A percentile compares a stretch with the other conserved stretches of the same genome.
Evolutionary conservation across 495 filamentous ascomycete genomes (phyloP).

Genomic region (Melanomma pulvis-pyrius): DNA sequence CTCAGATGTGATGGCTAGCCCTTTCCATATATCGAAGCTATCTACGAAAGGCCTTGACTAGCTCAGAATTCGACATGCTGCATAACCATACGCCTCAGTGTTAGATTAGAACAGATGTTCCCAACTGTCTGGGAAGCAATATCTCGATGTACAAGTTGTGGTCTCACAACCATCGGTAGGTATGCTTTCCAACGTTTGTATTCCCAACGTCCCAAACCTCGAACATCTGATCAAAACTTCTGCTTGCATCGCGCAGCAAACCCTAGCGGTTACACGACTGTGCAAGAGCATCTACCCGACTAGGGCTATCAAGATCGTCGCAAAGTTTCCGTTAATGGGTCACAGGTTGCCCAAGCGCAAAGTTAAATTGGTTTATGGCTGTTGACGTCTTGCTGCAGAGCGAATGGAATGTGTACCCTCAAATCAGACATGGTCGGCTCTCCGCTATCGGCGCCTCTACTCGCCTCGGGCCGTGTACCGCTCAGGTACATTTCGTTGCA

Average conservation of each 20-base stretch:
- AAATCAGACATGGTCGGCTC: constrained; percentile 15
- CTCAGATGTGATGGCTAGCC: background rate
- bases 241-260: background rate
- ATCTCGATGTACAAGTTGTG: background rate
- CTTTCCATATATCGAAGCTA: background rate
- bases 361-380: constrained; percentile 3
- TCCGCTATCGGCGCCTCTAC: constrained; percentile 19
- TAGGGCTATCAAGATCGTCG: constrained; percentile 3
- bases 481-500: too few species aligned
- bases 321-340: constrained; percentile 21
- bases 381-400: constrained; percentile 12
- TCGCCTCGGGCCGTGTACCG: background rate
- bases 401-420: constrained; percentile 24
- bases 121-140: background rate
- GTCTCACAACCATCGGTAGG: background rate
- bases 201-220: background rate
- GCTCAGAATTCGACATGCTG: background rate
- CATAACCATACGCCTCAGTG: background rate
- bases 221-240: background rate
- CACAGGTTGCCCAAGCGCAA: constrained; percentile 3
- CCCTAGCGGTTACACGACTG: constrained; percentile 8
- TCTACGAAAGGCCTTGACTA: background rate
- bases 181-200: background rate
- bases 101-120: background rate
- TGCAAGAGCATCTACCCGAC: constrained; percentile 3